Conservation (phyloP, 768 basidiomycete species). For the Tephrocybe sp. region DNA sequence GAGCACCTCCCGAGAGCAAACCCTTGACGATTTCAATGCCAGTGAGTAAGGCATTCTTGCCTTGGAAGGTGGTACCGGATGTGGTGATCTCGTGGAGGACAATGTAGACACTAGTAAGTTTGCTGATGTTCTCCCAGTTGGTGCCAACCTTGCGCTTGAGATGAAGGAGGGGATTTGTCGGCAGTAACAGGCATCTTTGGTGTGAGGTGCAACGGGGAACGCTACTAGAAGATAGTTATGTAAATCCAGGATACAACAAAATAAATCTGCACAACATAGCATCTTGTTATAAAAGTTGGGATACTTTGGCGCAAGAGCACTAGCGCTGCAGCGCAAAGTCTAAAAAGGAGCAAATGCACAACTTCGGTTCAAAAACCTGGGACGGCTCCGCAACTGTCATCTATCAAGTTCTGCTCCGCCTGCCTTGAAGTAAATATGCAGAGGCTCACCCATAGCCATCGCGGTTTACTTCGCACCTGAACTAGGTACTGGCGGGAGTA, state of each 20-base stretch:
- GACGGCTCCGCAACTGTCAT: too few relatives aligned
- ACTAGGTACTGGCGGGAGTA: conserved; percentile 77
- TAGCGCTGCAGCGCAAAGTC: too few relatives aligned
- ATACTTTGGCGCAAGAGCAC: too few relatives aligned
- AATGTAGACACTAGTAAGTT: conserved; percentile 92
- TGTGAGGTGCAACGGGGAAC: conserved; percentile 96
- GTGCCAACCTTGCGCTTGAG: conserved; percentile 95
- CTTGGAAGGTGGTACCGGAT: conserved; percentile 96
- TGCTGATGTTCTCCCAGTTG: conserved; percentile 96
- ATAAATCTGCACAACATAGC: conserved; percentile 51
- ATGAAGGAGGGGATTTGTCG: conserved; percentile 91
- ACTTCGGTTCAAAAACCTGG: too few relatives aligned
- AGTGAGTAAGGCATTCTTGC: conserved; percentile 97
- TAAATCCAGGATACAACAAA: background rate
- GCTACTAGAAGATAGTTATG: conserved; percentile 75
- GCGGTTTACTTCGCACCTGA: too few relatives aligned
- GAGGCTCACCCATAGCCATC: too few relatives aligned
- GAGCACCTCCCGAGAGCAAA: conserved; percentile 92
- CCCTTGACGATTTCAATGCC: conserved; percentile 98
- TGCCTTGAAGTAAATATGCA: too few relatives aligned
- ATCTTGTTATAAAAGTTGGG: too few relatives aligned
- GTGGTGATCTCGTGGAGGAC: conserved; percentile 98
- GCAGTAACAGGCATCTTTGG: conserved; percentile 82
- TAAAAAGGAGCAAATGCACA: too few relatives aligned
- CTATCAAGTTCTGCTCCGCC: too few relatives aligned